Percentiles rank a stretch among this genome's conserved stretches.
Evolutionary conservation across 176 grass and related monocot species (phyloP).

Genomic region (Aegilops bicornis): DNA sequence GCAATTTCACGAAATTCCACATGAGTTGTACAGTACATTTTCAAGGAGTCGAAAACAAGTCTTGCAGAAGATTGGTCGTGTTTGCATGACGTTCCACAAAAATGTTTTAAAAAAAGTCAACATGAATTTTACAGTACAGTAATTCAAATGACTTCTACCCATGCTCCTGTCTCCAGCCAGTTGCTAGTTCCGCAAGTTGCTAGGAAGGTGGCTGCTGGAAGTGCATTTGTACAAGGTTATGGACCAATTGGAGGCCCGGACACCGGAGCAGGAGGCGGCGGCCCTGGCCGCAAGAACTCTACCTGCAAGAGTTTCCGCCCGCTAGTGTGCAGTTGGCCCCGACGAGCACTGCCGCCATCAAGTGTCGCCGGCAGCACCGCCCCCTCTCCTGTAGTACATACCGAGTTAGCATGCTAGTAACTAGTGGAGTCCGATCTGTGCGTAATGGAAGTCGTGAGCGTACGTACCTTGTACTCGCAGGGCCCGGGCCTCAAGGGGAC

Average conservation of each 20-base stretch:
- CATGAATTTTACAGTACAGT: not conserved
- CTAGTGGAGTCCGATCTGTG: not conserved
- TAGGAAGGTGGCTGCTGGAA: not conserved
- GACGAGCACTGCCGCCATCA: not conserved
- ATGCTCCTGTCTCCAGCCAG: not conserved
- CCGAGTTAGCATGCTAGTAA: not conserved
- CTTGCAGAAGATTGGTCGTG: not conserved
- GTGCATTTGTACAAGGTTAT: not conserved
- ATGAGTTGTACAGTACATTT: not conserved
- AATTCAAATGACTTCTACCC: not conserved
- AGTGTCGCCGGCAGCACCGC: not conserved
- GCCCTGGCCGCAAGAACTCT: not conserved
- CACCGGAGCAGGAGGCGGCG: conserved; percentile 9
- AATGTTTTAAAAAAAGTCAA: not conserved
- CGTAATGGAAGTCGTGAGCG: not conserved
- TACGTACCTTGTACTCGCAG: not conserved
- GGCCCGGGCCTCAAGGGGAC: not conserved
- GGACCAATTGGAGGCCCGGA: not conserved
- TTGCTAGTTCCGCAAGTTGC: not conserved
- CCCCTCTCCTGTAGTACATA: not conserved
- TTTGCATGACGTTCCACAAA: not conserved
- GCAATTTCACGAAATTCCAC: not conserved
- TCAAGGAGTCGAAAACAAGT: not conserved
- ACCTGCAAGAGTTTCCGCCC: not conserved
- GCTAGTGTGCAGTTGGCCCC: not conserved